Percentiles rank a stretch among this genome's conserved stretches.
phyloP scores from a whole-genome alignment of 371 early-diverging fungal genomes.

The Rhizopus sp. region DNA sequence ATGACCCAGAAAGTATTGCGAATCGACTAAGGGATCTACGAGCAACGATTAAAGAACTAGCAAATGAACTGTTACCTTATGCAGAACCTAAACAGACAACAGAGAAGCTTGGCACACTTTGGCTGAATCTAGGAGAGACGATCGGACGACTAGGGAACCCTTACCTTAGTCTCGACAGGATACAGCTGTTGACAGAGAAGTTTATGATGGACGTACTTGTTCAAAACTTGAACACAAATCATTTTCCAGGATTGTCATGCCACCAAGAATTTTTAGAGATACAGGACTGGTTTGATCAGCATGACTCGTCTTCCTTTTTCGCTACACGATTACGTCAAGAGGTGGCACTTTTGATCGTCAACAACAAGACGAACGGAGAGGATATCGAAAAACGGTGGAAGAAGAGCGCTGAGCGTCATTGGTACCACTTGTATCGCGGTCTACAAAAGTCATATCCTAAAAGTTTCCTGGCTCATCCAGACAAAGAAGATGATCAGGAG shows the following conservation, averaged over 20 bases:
- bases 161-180: constrained; percentile 16
- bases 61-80: constrained; percentile 24
- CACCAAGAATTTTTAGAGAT: constrained; percentile 19
- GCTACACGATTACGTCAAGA: constrained; percentile 44
- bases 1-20: constrained; percentile 31
- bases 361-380: background rate
- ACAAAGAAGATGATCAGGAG: constrained; percentile 22
- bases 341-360: constrained; percentile 26
- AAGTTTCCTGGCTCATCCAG: constrained; percentile 12
- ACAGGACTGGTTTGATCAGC: constrained; percentile 27
- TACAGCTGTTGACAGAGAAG: constrained; percentile 47
- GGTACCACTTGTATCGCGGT: constrained; percentile 43
- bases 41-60: constrained; percentile 28
- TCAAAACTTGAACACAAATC: constrained; percentile 39
- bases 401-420: constrained; percentile 23
- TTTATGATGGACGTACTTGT: constrained; percentile 56
- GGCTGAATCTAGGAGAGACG: constrained; percentile 40
- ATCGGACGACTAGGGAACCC: constrained; percentile 38
- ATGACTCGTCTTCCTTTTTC: constrained; percentile 17
- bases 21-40: constrained; percentile 22
- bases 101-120: constrained; percentile 34
- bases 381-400: constrained; percentile 17
- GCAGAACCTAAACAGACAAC: constrained; percentile 28
- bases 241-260: constrained; percentile 31
- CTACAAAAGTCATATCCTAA: constrained; percentile 43